phyloP scores from a whole-genome alignment of 75 land plant species.

The Sequoia sempervirens region DNA sequence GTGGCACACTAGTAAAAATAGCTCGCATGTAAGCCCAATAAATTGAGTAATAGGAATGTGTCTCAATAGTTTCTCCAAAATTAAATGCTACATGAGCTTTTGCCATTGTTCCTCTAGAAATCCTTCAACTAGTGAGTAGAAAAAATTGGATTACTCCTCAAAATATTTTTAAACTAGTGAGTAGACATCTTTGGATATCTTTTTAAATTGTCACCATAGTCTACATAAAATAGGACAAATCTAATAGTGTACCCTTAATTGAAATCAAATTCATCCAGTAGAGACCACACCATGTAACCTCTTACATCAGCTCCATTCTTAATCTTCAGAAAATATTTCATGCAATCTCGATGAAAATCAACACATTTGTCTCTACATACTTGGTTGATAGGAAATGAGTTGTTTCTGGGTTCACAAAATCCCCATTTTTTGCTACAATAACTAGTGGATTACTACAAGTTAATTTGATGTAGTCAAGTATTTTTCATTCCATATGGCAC shows the following conservation, averaged over 20 bases:
- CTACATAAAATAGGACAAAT: conserved; percentile 15
- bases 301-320: conserved; percentile 19
- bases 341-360: not conserved
- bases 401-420: not conserved
- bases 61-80: not conserved
- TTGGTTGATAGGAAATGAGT: not conserved
- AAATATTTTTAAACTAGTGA: conserved; percentile 6
- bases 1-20: too few relatives aligned
- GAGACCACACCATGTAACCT: conserved; percentile 21
- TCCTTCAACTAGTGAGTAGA: conserved; percentile 13
- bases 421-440: conserved; percentile 15
- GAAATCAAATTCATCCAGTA: conserved; percentile 16
- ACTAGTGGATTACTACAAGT: conserved; percentile 9
- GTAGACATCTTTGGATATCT: conserved; percentile 18
- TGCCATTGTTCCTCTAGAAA: not conserved
- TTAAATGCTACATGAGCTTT: not conserved
- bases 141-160: conserved; percentile 5
- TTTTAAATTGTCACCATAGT: not conserved
- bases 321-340: not conserved
- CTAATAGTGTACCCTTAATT: conserved; percentile 10
- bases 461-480: conserved; percentile 9
- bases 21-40: too few relatives aligned
- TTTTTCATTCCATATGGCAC: conserved; percentile 16
- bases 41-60: too few relatives aligned
- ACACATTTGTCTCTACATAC: not conserved